These are phyloP conservation scores for Psilocybe azurescens DNA, from an alignment of 768 basidiomycete species.

Conservation along the genomic window DNA sequence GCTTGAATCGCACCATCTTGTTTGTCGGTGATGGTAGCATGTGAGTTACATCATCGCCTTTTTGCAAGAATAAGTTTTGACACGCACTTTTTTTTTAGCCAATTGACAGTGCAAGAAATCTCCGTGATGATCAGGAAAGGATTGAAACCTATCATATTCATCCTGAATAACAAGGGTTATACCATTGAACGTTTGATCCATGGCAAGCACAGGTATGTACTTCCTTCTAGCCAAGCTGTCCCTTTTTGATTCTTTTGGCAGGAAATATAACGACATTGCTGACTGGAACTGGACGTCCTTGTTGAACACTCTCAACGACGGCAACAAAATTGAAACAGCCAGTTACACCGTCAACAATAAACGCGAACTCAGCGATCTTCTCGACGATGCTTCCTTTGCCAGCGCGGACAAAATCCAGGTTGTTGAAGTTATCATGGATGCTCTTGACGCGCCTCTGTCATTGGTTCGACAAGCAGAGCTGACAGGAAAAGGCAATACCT, in stretches of 20 bases:
- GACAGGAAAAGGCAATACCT: slow-evolving; percentile 55
- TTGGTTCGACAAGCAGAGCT: slow-evolving; percentile 62
- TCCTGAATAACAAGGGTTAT: slow-evolving; percentile 84
- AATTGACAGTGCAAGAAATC: slow-evolving; percentile 82
- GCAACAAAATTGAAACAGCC: slow-evolving; percentile 52
- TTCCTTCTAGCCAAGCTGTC: background rate
- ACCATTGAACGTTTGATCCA: slow-evolving; percentile 86
- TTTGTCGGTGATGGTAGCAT: slow-evolving; percentile 88
- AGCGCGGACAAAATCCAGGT: slow-evolving; percentile 72
- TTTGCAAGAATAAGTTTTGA: slow-evolving; percentile 9
- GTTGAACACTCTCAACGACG: slow-evolving; percentile 57
- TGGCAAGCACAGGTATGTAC: slow-evolving; percentile 55
- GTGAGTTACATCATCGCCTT: slow-evolving; percentile 43
- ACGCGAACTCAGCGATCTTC: slow-evolving; percentile 66
- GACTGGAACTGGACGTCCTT: slow-evolving; percentile 79
- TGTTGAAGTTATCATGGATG: slow-evolving; percentile 81
- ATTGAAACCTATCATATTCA: slow-evolving; percentile 83
- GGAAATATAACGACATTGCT: slow-evolving; percentile 87
- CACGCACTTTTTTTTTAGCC: slow-evolving; percentile 44
- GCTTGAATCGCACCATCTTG: slow-evolving; percentile 71
- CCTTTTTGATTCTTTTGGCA: slow-evolving; percentile 23
- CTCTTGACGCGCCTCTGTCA: slow-evolving; percentile 71
- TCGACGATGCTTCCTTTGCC: slow-evolving; percentile 67
- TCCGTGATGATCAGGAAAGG: slow-evolving; percentile 80
- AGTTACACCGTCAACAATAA: slow-evolving; percentile 70